These are phyloP conservation scores for Ampelomyces quisqualis DNA, from an alignment of 2,329 filamentous ascomycete species.

Conservation along the genomic window DNA sequence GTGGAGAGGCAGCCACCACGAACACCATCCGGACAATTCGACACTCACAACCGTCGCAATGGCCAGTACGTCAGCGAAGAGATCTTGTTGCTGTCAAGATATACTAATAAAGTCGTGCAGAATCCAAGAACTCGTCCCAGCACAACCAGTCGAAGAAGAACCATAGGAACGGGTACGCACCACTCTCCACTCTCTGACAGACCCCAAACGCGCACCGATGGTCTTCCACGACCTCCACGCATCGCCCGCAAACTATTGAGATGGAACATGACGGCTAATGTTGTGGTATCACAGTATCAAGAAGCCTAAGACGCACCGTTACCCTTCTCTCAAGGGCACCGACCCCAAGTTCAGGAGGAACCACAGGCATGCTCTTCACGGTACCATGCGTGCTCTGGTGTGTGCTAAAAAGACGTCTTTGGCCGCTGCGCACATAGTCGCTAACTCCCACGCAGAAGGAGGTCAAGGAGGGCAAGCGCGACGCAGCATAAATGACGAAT, in stretches of 20 bases:
- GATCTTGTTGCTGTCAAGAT: background rate
- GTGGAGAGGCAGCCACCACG: conserved; percentile 23
- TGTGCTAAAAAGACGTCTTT: conserved; percentile 42
- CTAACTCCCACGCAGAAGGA: conserved; percentile 72
- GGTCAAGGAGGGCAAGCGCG: conserved; percentile 92
- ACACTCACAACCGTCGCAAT: conserved; percentile 57
- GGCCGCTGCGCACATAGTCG: conserved; percentile 2
- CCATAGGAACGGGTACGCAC: conserved; percentile 94
- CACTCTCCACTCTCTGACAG: conserved; percentile 3
- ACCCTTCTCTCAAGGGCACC: conserved; percentile 97
- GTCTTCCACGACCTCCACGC: background rate
- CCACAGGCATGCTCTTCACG: conserved; percentile 99
- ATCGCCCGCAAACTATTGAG: background rate
- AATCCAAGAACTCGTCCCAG: conserved; percentile 99
- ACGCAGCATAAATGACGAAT: conserved; percentile 66
- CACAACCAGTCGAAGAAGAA: conserved; percentile 98
- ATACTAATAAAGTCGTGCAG: conserved; percentile 51
- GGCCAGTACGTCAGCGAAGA: conserved; percentile 61
- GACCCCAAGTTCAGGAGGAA: conserved; percentile 99
- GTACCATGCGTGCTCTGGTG: conserved; percentile 97
- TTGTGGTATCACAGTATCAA: conserved; percentile 73
- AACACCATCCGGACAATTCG: conserved; percentile 34
- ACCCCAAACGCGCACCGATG: conserved; percentile 14
- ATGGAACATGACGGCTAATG: conserved; percentile 18
- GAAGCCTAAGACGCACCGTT: conserved; percentile 99